These are phyloP conservation scores for Diaporthe australafricana DNA, from an alignment of 2,329 filamentous ascomycete species.

Conservation along the genomic window DNA sequence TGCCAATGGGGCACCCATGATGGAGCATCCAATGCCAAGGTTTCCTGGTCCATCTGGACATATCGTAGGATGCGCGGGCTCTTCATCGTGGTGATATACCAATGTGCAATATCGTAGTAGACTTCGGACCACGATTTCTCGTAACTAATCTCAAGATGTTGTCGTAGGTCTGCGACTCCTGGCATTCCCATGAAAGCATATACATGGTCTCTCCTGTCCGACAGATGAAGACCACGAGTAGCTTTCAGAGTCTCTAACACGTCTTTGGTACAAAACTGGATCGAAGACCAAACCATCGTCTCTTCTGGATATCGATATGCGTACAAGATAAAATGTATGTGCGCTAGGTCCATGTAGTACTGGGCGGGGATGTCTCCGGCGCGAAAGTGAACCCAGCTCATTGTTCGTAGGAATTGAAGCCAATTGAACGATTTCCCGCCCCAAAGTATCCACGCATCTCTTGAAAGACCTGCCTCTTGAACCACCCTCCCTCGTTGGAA, in stretches of 20 bases:
- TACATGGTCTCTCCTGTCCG: background rate
- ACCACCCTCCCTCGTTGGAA: conserved; percentile 4
- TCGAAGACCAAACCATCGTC: background rate
- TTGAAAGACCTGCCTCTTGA: conserved; percentile 7
- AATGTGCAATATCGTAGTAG: background rate
- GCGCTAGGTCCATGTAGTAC: no score
- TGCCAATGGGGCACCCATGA: conserved; percentile 5
- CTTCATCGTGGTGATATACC: background rate
- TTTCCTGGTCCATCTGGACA: background rate
- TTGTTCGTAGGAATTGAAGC: background rate
- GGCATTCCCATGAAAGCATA: background rate
- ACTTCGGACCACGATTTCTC: background rate
- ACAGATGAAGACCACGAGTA: background rate
- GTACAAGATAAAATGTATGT: background rate
- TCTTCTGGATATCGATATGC: background rate
- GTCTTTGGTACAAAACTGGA: background rate
- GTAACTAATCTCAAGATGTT: background rate
- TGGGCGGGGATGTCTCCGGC: no score
- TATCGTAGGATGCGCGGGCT: background rate
- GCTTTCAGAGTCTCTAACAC: background rate
- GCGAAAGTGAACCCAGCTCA: background rate
- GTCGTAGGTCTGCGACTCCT: background rate
- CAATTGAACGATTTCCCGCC: background rate
- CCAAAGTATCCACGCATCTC: background rate
- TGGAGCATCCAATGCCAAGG: background rate